These are phyloP conservation scores for Asterophora lycoperdoides DNA, from an alignment of 768 basidiomycete species.

Conservation along the genomic window DNA sequence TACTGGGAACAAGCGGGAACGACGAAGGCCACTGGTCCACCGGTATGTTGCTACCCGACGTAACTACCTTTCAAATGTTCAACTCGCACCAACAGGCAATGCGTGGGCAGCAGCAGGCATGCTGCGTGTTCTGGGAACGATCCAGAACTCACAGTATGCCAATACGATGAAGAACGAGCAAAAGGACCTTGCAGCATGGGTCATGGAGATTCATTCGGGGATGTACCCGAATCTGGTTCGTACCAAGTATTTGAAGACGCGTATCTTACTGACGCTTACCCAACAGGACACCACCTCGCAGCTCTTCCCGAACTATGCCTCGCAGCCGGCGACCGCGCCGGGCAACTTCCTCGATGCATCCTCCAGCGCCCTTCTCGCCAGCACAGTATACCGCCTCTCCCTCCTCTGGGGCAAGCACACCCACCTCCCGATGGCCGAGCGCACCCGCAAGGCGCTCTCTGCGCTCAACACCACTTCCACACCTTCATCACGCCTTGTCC, in stretches of 20 bases:
- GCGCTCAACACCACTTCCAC: constrained; percentile 15
- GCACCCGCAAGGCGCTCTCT: constrained; percentile 39
- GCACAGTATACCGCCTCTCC: constrained; percentile 71
- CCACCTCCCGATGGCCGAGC: constrained; percentile 56
- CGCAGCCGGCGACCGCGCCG: constrained; percentile 33
- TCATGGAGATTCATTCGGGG: constrained; percentile 65
- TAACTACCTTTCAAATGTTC: not conserved
- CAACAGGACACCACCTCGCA: constrained; percentile 36
- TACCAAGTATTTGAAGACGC: constrained; percentile 1
- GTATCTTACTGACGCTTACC: constrained; percentile 9
- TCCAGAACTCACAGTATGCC: constrained; percentile 56
- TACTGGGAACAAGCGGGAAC: constrained; percentile 45
- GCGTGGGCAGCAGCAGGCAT: constrained; percentile 90
- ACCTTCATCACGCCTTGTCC: constrained; percentile 21
- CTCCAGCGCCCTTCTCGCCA: constrained; percentile 70
- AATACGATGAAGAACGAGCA: constrained; percentile 46
- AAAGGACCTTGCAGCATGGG: constrained; percentile 59
- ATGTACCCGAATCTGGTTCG: constrained; percentile 62
- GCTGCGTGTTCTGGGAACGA: constrained; percentile 75
- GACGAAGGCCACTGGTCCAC: constrained; percentile 82
- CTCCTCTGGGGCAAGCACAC: constrained; percentile 45
- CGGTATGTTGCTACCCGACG: constrained; percentile 33
- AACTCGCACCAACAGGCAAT: constrained; percentile 49
- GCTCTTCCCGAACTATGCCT: constrained; percentile 72
- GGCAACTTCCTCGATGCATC: constrained; percentile 69